phyloP scores from a whole-genome alignment of 2,329 filamentous ascomycete species.

The Claviceps sp. region DNA sequence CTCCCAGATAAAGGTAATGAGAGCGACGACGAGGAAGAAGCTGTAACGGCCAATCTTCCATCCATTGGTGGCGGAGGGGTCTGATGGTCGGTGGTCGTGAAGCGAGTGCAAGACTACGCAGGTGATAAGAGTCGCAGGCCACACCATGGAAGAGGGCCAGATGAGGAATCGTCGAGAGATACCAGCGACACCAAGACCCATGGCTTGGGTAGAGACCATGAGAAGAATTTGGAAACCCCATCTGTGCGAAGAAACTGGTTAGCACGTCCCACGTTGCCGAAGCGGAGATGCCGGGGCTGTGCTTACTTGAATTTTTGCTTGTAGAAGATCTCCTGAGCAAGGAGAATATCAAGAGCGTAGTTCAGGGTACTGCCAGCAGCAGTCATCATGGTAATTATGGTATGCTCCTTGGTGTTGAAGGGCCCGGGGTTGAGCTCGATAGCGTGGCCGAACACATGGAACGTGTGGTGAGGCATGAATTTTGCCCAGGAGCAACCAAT shows the following conservation, averaged over 20 bases:
- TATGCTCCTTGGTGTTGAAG: slow-evolving; percentile 34
- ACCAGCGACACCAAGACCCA: slow-evolving; percentile 51
- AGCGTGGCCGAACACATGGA: slow-evolving; percentile 17
- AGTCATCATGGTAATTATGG: slow-evolving; percentile 34
- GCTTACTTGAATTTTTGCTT: slow-evolving; percentile 31
- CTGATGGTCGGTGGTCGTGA: slow-evolving; percentile 43
- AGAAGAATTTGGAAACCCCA: slow-evolving; percentile 45
- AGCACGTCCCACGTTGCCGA: background rate
- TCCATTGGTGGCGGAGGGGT: slow-evolving; percentile 37
- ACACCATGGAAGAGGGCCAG: slow-evolving; percentile 50
- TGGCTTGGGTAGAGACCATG: slow-evolving; percentile 46
- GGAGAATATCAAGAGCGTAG: slow-evolving; percentile 27
- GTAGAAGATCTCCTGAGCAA: slow-evolving; percentile 34
- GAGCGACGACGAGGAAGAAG: slow-evolving; percentile 41
- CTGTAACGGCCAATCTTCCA: slow-evolving; percentile 46
- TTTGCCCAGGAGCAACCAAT: slow-evolving; percentile 20
- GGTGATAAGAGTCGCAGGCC: slow-evolving; percentile 48
- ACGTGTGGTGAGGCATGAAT: slow-evolving; percentile 16
- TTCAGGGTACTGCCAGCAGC: slow-evolving; percentile 20
- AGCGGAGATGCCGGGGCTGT: too few relatives aligned
- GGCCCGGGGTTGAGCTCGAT: slow-evolving; percentile 26
- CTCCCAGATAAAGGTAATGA: slow-evolving; percentile 40
- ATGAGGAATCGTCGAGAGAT: slow-evolving; percentile 45
- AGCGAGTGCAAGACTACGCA: slow-evolving; percentile 49
- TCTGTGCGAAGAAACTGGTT: slow-evolving; percentile 12